A percentile compares a stretch with the other conserved stretches of the same genome.
phyloP scores from a whole-genome alignment of 1,139 yeast genomes.

The Blastobotrys persicus region DNA sequence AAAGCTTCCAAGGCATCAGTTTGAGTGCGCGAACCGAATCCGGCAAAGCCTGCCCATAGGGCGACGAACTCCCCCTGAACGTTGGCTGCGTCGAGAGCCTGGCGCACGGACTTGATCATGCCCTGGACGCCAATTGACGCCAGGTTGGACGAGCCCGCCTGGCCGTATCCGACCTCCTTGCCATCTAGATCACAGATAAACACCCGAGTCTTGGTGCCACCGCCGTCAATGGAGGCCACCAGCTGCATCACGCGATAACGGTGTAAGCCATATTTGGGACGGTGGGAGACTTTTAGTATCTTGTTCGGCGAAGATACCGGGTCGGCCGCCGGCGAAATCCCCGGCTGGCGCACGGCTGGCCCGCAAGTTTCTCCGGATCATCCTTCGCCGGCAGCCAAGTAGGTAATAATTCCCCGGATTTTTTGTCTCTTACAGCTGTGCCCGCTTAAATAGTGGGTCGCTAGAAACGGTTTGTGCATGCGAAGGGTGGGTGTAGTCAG shows the following conservation, averaged over 20 bases:
- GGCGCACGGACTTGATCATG: slow-evolving; percentile 8
- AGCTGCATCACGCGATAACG: background rate
- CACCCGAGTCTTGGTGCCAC: slow-evolving; percentile 18
- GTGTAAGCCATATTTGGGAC: background rate
- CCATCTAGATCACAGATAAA: slow-evolving; percentile 7
- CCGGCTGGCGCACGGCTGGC: background rate
- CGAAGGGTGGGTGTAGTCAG: too few relatives aligned
- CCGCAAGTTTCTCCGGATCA: background rate
- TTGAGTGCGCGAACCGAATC: slow-evolving; percentile 12
- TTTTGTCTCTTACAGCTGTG: too few relatives aligned
- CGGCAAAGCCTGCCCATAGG: slow-evolving; percentile 19
- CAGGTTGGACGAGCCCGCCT: slow-evolving; percentile 12
- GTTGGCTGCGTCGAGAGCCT: slow-evolving; percentile 6
- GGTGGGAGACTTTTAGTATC: background rate
- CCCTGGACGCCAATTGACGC: slow-evolving; percentile 14
- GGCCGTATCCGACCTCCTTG: slow-evolving; percentile 9
- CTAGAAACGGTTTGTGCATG: too few relatives aligned
- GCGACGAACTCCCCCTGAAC: background rate
- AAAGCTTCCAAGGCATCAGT: background rate
- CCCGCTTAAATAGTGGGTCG: too few relatives aligned
- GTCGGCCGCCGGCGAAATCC: background rate
- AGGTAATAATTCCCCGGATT: too few relatives aligned
- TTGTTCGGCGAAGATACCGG: background rate
- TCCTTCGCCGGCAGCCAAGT: too few relatives aligned
- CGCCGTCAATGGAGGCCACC: slow-evolving; percentile 15